Evolutionary conservation across 495 filamentous ascomycete species (phyloP).

Genomic region (Baudoinia panamericana): DNA sequence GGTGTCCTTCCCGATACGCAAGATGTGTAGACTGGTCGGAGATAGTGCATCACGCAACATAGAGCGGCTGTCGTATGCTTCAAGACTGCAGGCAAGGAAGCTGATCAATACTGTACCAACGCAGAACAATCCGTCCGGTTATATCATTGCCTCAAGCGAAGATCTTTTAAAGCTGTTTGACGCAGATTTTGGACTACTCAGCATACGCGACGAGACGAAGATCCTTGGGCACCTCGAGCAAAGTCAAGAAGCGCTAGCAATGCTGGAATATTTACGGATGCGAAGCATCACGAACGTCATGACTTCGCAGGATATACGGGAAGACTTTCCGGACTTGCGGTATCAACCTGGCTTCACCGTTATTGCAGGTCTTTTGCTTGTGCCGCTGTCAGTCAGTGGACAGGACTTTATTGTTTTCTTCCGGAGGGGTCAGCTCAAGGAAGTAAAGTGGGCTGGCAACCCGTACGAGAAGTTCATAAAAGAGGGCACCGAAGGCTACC

Average conservation of each 20-base stretch:
- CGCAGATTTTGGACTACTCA: conserved; percentile 77
- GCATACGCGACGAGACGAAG: conserved; percentile 78
- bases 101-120: conserved; percentile 69
- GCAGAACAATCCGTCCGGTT: conserved; percentile 72
- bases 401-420: conserved; percentile 89
- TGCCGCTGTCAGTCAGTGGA: conserved; percentile 66
- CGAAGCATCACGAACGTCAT: conserved; percentile 64
- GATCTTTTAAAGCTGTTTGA: conserved; percentile 77
- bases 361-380: conserved; percentile 71
- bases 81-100: conserved; percentile 67
- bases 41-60: conserved; percentile 82
- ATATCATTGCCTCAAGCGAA: conserved; percentile 83
- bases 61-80: conserved; percentile 77
- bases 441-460: conserved; percentile 90
- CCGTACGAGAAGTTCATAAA: conserved; percentile 69
- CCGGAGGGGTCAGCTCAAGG: conserved; percentile 59
- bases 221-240: conserved; percentile 63
- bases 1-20: conserved; percentile 80
- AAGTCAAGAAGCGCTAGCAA: conserved; percentile 70
- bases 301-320: conserved; percentile 59
- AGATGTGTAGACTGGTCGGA: conserved; percentile 86
- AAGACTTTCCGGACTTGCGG: conserved; percentile 72
- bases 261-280: conserved; percentile 76
- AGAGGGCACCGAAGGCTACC: conserved; percentile 52
- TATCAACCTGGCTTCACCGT: conserved; percentile 69